Evolutionary conservation across 129 eudicot species (phyloP).

Genomic region (Flaveria brownii): DNA sequence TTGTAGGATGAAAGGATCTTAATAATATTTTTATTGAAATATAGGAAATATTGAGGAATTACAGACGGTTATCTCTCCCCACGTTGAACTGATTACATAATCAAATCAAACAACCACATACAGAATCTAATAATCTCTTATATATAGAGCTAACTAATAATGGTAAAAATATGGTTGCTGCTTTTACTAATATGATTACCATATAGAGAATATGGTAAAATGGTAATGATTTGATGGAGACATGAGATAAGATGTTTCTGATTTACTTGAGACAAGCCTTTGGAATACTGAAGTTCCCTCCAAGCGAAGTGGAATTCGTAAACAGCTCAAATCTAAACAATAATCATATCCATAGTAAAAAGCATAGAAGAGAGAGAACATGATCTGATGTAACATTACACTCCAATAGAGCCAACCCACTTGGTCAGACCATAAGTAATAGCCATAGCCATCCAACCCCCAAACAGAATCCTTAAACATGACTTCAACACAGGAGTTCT

Average conservation of each 20-base stretch:
- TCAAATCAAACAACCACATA: no score
- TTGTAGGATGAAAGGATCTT: neutral
- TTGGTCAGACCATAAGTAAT: slow-evolving; percentile 39
- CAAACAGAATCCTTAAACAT: slow-evolving; percentile 30
- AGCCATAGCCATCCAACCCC: slow-evolving; percentile 44
- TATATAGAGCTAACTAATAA: neutral
- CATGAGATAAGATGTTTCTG: slow-evolving; percentile 4
- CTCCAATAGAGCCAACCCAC: slow-evolving; percentile 32
- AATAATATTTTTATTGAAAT: neutral
- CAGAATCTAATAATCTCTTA: neutral
- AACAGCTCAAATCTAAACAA: neutral
- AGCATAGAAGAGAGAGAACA: neutral
- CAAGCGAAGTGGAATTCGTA: neutral
- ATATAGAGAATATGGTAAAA: neutral
- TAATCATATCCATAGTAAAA: no score
- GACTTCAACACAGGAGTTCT: slow-evolving; percentile 27
- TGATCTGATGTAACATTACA: slow-evolving; percentile 8
- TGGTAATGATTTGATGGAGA: neutral
- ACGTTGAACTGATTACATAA: no score
- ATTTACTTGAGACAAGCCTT: neutral
- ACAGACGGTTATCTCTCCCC: neutral
- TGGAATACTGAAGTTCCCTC: neutral
- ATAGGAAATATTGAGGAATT: neutral
- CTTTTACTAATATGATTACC: neutral
- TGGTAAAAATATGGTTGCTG: neutral